Evolutionary conservation across 78 protist genomes (phyloP).

Genomic region (Capsaspora owczarzaki): DNA sequence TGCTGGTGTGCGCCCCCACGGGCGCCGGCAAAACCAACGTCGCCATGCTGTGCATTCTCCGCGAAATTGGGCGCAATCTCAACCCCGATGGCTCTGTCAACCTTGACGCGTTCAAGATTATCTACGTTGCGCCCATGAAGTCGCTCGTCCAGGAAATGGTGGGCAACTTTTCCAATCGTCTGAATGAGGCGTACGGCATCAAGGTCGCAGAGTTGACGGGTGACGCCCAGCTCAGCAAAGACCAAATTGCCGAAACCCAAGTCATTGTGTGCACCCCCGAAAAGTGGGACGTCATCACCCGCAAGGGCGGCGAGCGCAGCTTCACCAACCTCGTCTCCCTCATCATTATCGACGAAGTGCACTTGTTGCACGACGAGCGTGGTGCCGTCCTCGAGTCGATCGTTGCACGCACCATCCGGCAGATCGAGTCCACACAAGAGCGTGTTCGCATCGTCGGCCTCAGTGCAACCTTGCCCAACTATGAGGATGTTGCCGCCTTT

Average conservation of each 20-base stretch:
- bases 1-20: slow-evolving; percentile 99
- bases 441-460: slow-evolving; percentile 93
- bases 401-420: slow-evolving; percentile 82
- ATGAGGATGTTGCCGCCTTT: slow-evolving; percentile 94
- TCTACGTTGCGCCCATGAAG: slow-evolving; percentile 99
- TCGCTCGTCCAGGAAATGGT: slow-evolving; percentile 95
- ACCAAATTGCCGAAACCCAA: slow-evolving; percentile 86
- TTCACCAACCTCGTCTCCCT: slow-evolving; percentile 73
- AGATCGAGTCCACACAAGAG: slow-evolving; percentile 42
- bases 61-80: slow-evolving; percentile 58
- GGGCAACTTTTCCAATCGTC: slow-evolving; percentile 67
- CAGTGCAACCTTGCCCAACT: slow-evolving; percentile 98
- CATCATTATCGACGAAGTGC: slow-evolving; percentile 92
- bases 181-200: slow-evolving; percentile 58
- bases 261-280: slow-evolving; percentile 98
- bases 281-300: slow-evolving; percentile 99
- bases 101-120: slow-evolving; percentile 68
- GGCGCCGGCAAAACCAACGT: slow-evolving; percentile 99
- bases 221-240: slow-evolving; percentile 76
- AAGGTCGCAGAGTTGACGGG: slow-evolving; percentile 93
- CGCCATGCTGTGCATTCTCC: slow-evolving; percentile 94
- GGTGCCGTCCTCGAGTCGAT: slow-evolving; percentile 98
- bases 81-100: slow-evolving; percentile 38
- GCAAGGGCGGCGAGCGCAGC: slow-evolving; percentile 91
- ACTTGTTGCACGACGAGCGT: slow-evolving; percentile 95